Evolutionary conservation across 805 yeast species (phyloP).

Genomic region (Nakazawaea populi): DNA sequence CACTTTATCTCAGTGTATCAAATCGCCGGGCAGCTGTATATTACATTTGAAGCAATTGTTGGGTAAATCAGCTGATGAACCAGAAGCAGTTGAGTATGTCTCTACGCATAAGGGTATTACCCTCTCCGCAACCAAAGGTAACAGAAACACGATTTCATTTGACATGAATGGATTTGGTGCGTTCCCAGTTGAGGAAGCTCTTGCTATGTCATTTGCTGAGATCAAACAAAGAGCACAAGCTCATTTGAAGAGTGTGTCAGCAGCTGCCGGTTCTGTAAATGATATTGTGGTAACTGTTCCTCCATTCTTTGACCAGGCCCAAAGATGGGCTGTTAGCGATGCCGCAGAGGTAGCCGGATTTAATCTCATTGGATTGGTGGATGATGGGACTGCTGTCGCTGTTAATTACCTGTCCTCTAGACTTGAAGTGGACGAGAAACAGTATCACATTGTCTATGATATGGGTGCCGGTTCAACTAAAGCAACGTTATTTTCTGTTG

Average conservation of each 20-base stretch:
- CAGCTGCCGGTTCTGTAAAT: slow-evolving; percentile 41
- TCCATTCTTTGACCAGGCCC: slow-evolving; percentile 54
- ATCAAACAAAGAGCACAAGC: slow-evolving; percentile 58
- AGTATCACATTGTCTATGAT: slow-evolving; percentile 73
- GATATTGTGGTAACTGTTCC: slow-evolving; percentile 79
- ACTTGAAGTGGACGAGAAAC: slow-evolving; percentile 38
- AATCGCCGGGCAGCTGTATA: slow-evolving; percentile 69
- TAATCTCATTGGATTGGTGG: slow-evolving; percentile 62
- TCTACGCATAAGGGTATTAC: slow-evolving; percentile 57
- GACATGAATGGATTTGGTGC: slow-evolving; percentile 36
- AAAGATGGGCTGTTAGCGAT: slow-evolving; percentile 68
- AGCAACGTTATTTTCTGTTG: slow-evolving; percentile 74
- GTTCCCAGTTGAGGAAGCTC: slow-evolving; percentile 63
- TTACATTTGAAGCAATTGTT: slow-evolving; percentile 64
- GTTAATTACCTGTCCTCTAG: slow-evolving; percentile 64
- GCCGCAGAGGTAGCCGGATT: slow-evolving; percentile 67
- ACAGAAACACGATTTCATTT: slow-evolving; percentile 54
- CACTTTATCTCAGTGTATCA: slow-evolving; percentile 61
- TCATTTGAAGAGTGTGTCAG: slow-evolving; percentile 48
- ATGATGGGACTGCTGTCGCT: slow-evolving; percentile 92
- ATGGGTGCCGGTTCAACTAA: slow-evolving; percentile 90
- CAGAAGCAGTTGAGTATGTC: slow-evolving; percentile 38
- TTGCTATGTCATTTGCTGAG: slow-evolving; percentile 78
- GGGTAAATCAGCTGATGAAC: slow-evolving; percentile 53
- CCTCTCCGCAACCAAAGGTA: slow-evolving; percentile 32